Evolutionary conservation across 192 early-diverging fungal species (phyloP).

Genomic region (Dissophora ornata): DNA sequence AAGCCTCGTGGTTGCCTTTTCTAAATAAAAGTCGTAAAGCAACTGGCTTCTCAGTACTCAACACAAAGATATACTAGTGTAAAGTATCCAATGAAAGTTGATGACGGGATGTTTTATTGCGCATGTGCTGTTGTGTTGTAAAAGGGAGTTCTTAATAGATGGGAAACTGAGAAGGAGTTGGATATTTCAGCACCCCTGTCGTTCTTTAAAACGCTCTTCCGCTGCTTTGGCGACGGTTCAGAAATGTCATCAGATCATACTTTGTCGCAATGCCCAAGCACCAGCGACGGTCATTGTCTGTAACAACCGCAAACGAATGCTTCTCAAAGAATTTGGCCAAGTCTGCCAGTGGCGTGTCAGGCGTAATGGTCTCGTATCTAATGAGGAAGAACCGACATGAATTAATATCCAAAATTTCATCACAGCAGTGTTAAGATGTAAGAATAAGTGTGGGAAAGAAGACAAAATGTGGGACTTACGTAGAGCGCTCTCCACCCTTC

Average conservation of each 20-base stretch:
- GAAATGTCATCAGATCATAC: slow-evolving; percentile 77
- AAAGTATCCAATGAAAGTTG: no score
- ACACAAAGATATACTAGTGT: no score
- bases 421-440: no score
- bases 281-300: slow-evolving; percentile 82
- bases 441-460: not conserved
- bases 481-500: slow-evolving; percentile 18
- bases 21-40: no score
- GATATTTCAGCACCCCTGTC: no score
- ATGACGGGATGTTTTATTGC: no score
- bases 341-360: slow-evolving; percentile 80
- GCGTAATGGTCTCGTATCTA: slow-evolving; percentile 83
- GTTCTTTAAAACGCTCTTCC: slow-evolving; percentile 33
- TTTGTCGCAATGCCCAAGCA: slow-evolving; percentile 84
- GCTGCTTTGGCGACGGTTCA: slow-evolving; percentile 66
- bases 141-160: no score
- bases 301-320: slow-evolving; percentile 84
- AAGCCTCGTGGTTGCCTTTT: no score
- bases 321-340: slow-evolving; percentile 87
- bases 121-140: no score
- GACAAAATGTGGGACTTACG: slow-evolving; percentile 12
- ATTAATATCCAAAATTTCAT: no score
- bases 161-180: no score
- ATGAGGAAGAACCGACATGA: not conserved
- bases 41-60: no score